Evolutionary conservation across 352 stramenopile species (phyloP).

Genomic region (Thraustochytrium sp.): DNA sequence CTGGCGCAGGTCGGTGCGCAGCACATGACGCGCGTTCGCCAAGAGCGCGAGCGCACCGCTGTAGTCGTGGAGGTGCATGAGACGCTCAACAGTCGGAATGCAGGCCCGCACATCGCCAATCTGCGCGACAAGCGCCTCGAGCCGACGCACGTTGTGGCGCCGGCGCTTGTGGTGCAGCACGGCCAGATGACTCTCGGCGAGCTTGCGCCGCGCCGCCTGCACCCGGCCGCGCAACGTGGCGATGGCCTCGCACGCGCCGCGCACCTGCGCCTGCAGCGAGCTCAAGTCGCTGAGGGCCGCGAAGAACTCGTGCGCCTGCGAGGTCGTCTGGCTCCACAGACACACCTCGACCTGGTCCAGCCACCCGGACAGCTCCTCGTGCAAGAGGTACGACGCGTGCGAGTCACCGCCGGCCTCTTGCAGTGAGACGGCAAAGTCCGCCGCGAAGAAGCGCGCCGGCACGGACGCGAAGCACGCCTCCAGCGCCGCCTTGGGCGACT

Average conservation of each 20-base stretch:
- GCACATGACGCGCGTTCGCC: neutral
- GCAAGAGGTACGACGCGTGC: conserved; percentile 17
- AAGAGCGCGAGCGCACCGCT: neutral
- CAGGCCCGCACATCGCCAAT: neutral
- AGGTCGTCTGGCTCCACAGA: conserved; percentile 31
- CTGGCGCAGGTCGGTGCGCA: neutral
- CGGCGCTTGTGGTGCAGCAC: conserved; percentile 5
- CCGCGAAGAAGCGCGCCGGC: conserved; percentile 7
- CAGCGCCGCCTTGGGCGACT: neutral
- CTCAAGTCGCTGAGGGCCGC: conserved; percentile 23
- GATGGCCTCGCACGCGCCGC: neutral
- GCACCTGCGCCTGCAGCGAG: neutral
- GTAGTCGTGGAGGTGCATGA: neutral
- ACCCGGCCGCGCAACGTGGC: neutral
- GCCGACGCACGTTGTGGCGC: neutral
- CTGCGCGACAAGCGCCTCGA: conserved; percentile 7
- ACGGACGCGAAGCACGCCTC: neutral
- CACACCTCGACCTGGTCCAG: conserved; percentile 31
- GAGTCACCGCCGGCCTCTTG: neutral
- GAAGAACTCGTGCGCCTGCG: conserved; percentile 39
- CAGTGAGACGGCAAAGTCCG: neutral
- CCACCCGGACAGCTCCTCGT: conserved; percentile 12
- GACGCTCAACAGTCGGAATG: conserved; percentile 10
- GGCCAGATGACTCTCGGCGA: neutral
- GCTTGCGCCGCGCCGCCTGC: neutral